Evolutionary conservation across 352 stramenopile genomes (phyloP).

Genomic region (Phytophthora niederhauseri): DNA sequence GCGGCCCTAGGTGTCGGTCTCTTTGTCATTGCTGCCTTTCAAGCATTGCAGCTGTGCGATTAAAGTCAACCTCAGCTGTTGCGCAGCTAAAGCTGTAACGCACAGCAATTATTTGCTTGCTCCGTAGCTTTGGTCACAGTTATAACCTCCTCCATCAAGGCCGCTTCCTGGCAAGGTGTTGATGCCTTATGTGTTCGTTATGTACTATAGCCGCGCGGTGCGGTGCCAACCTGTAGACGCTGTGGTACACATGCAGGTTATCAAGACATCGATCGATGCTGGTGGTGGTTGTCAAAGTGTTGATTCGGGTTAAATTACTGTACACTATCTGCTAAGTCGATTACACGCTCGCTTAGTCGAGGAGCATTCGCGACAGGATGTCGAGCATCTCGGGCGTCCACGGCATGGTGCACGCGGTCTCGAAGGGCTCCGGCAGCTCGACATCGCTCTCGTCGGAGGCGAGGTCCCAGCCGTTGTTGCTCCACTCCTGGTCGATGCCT

Average conservation of each 20-base stretch:
- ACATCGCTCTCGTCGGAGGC: constrained; percentile 21
- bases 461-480: constrained; percentile 27
- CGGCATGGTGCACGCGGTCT: constrained; percentile 36
- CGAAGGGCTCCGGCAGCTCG: constrained; percentile 30
- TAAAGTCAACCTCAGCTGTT: neutral
- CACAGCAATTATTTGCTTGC: neutral
- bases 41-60: neutral
- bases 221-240: neutral
- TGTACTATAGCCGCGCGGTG: neutral
- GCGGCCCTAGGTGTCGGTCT: neutral
- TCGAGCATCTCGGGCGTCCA: constrained; percentile 50
- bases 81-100: neutral
- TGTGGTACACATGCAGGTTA: neutral
- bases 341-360: constrained; percentile 31
- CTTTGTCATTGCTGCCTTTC: neutral
- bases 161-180: neutral
- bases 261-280: constrained; percentile 9
- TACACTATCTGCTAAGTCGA: constrained; percentile 27
- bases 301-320: constrained; percentile 33
- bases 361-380: constrained; percentile 43
- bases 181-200: neutral
- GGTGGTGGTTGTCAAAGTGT: constrained; percentile 11
- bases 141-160: neutral
- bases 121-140: neutral
- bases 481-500: constrained; percentile 40